phyloP scores from a whole-genome alignment of 1,284 basidiomycete genomes.

The Cystobasidium pallidum region DNA sequence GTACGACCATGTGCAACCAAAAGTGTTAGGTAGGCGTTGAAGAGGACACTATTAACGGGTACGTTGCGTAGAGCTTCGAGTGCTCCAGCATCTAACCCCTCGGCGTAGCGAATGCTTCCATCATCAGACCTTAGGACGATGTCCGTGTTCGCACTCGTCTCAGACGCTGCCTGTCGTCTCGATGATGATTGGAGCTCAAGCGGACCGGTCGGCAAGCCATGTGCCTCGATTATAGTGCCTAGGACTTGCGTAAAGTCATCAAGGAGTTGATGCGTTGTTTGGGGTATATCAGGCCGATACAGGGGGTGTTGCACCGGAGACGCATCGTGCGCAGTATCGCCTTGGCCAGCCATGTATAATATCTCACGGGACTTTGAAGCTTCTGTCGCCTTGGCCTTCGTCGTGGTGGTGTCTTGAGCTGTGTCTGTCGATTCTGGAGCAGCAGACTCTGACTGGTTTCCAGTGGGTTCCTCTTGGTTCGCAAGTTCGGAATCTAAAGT shows the following conservation, averaged over 20 bases:
- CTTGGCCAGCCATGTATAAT: background rate
- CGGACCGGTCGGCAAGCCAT: background rate
- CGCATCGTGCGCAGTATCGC: background rate
- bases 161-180: background rate
- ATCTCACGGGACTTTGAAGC: background rate
- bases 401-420: background rate
- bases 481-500: background rate
- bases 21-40: constrained; percentile 24
- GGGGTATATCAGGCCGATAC: constrained; percentile 1
- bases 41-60: constrained; percentile 1
- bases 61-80: background rate
- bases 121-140: background rate
- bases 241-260: constrained; percentile 3
- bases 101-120: background rate
- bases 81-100: constrained; percentile 3
- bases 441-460: background rate
- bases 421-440: background rate
- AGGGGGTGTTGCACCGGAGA: constrained; percentile 1
- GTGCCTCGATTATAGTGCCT: constrained; percentile 6
- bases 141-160: background rate
- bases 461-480: background rate
- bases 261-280: constrained; percentile 1
- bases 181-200: background rate
- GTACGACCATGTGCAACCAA: constrained; percentile 17
- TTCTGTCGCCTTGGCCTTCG: background rate